phyloP scores from a whole-genome alignment of 352 stramenopile species.

The Globisporangium canariense region DNA sequence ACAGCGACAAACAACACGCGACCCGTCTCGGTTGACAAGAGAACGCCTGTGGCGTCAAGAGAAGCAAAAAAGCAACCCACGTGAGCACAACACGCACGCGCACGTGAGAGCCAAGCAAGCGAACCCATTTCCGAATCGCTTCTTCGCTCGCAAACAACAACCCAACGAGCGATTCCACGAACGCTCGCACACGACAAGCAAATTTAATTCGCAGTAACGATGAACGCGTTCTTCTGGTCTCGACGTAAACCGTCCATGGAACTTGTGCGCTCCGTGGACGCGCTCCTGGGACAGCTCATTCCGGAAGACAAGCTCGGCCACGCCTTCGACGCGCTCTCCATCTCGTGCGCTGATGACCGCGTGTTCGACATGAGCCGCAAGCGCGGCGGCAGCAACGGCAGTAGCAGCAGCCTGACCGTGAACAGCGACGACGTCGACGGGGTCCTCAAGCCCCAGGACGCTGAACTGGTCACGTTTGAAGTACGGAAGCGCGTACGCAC shows the following conservation, averaged over 20 bases:
- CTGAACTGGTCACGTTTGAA: conserved; percentile 7
- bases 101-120: not conserved
- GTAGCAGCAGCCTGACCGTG: not conserved
- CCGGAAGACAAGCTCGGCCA: conserved; percentile 56
- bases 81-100: not conserved
- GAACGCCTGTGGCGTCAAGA: conserved; percentile 1
- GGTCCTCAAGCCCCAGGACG: conserved; percentile 3
- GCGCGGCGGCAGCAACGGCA: conserved; percentile 14
- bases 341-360: conserved; percentile 27
- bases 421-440: conserved; percentile 11
- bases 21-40: not conserved
- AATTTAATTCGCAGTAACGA: conserved; percentile 14
- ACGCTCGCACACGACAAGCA: not conserved
- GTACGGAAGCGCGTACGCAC: conserved; percentile 18
- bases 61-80: conserved; percentile 2
- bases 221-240: conserved; percentile 85
- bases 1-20: not conserved
- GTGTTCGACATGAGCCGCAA: conserved; percentile 24
- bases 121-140: conserved; percentile 8
- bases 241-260: conserved; percentile 68
- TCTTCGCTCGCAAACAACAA: not conserved
- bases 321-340: conserved; percentile 43
- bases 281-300: conserved; percentile 51
- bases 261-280: conserved; percentile 69
- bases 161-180: conserved; percentile 5